Base-by-base conservation (phyloP, 306 rosid species). In the Fragaria nilgerrensis region DNA sequence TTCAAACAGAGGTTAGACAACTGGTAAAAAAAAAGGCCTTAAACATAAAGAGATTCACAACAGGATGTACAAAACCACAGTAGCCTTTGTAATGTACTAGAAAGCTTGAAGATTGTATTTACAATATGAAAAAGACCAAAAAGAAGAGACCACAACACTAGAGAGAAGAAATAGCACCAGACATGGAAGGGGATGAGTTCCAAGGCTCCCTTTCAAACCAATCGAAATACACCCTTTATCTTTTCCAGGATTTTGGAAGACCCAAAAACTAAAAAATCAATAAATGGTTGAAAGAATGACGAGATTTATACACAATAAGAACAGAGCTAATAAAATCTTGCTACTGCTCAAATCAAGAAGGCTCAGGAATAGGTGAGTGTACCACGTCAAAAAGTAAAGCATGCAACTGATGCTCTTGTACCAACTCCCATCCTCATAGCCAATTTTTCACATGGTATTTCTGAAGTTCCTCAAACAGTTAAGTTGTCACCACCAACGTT, bases 121-220 rank as follows among this genome's bases (percentile, higher is more conserved):
- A 86, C 87, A 88, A 81, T 9, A 64, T 16, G 14, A 64, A 34
- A 64, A 64, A 36, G 3, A 15, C 43, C 41, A 7, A 36, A 65
- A 17, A 17, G 17, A 62, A 15, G 2, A 27, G 37, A 61, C 66
- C 43, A 65, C 70, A 65, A 2, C 5, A 11, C 47, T 36, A 36
- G 12, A 4, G 44, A 65, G 52, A n/a, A 27, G 34, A 68, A 5
- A 67, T n/a, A 41, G 14, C 52, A 41, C 34, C 25, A 23, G 55
- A 41, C 70, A 65, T 68, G 34, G 49, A 19, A 39, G 11, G 9
- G 20, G 53, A 11, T 41, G 34, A n/a, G 79, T 74, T 75, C 82
- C 82, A 78, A 82, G 79, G 75, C 82, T 81, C 85, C 49, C 90
- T 15, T 84, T 77, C 75, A 68, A 88, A 80, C 70, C 75, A 78